Evolutionary conservation across 1,139 yeast species (phyloP).

Genomic region (Scheffersomyces quercinus): DNA sequence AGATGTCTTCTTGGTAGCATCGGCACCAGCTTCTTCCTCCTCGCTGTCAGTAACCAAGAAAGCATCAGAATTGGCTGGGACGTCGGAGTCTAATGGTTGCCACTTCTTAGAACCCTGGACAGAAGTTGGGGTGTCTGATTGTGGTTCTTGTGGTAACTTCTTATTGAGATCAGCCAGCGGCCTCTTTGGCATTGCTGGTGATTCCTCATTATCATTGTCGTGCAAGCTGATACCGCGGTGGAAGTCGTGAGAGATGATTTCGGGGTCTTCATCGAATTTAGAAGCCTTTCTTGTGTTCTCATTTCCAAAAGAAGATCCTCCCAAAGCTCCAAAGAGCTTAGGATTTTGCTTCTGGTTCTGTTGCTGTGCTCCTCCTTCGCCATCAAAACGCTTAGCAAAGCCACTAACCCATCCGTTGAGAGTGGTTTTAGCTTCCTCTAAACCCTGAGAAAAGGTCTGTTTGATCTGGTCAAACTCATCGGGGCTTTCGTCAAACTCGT

Average conservation of each 20-base stretch:
- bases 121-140: constrained; percentile 3
- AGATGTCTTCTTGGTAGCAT: constrained; percentile 6
- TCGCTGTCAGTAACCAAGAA: constrained; percentile 80
- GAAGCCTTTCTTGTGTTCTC: constrained; percentile 29
- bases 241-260: constrained; percentile 54
- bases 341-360: constrained; percentile 22
- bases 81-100: constrained; percentile 61
- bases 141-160: constrained; percentile 2
- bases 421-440: constrained; percentile 80
- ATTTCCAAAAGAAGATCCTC: constrained; percentile 42
- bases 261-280: constrained; percentile 57
- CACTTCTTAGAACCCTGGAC: constrained; percentile 41
- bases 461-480: constrained; percentile 69
- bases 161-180: constrained; percentile 2
- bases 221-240: constrained; percentile 53
- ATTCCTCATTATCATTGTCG: constrained; percentile 41
- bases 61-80: constrained; percentile 66
- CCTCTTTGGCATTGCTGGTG: constrained; percentile 44
- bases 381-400: constrained; percentile 55
- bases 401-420: constrained; percentile 84
- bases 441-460: constrained; percentile 71
- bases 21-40: constrained; percentile 50
- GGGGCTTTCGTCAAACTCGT: constrained; percentile 55
- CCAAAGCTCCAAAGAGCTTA: constrained; percentile 49
- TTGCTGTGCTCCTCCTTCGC: constrained; percentile 9